These are phyloP conservation scores for Starmerella ratchasimensis DNA, from an alignment of 805 yeast species.

Conservation along the genomic window DNA sequence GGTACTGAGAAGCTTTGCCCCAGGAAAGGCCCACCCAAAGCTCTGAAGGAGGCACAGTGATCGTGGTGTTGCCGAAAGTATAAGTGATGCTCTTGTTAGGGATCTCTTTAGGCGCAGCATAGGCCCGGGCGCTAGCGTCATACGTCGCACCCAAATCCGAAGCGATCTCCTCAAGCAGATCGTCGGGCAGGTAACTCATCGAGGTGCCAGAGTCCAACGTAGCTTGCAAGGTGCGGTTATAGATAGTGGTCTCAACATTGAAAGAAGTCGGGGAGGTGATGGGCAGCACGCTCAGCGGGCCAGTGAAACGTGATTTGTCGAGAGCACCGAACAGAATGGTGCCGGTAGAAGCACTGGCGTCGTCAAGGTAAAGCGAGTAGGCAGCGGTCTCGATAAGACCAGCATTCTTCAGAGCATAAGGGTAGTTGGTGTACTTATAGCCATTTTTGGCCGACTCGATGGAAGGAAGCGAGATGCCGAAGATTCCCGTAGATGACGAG, in stretches of 20 bases:
- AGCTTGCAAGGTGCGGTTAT: slow-evolving; percentile 6
- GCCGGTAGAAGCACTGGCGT: slow-evolving; percentile 1
- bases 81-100: not conserved
- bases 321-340: slow-evolving; percentile 47
- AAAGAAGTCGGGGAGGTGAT: slow-evolving; percentile 7
- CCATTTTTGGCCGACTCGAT: not conserved
- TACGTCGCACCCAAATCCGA: slow-evolving; percentile 10
- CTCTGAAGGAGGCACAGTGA: slow-evolving; percentile 21
- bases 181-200: slow-evolving; percentile 32
- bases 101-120: not conserved
- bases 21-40: slow-evolving; percentile 5
- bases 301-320: slow-evolving; percentile 47
- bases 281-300: slow-evolving; percentile 26
- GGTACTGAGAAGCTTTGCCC: not conserved
- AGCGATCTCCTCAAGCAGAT: slow-evolving; percentile 7
- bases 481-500: not conserved
- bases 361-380: slow-evolving; percentile 35
- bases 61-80: slow-evolving; percentile 11
- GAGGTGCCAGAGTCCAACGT: slow-evolving; percentile 44
- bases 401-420: slow-evolving; percentile 26
- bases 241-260: slow-evolving; percentile 13
- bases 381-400: slow-evolving; percentile 32
- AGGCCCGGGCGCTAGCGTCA: not conserved
- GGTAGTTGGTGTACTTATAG: slow-evolving; percentile 23
- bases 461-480: slow-evolving; percentile 4